Evolutionary conservation across 2,329 filamentous ascomycete genomes (phyloP), one percentile per base, ranked within the genome.

Genomic region (Cercospora sojina): DNA sequence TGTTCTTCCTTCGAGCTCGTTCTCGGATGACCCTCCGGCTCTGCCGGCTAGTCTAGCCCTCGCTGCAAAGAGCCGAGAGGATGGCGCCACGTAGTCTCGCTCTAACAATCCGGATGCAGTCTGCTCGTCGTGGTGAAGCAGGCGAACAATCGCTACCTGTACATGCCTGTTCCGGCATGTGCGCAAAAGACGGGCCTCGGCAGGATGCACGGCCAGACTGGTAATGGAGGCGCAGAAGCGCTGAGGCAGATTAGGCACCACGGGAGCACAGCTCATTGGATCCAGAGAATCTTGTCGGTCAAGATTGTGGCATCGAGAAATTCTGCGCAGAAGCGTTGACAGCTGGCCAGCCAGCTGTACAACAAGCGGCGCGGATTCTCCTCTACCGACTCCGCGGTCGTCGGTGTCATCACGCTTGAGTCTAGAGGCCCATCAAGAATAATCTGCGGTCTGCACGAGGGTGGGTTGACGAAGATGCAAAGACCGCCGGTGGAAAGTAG

Each of bases 401-500:
- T 18, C 43, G 12, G 18, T 49, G 43, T 23, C 43, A 49, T 49
- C 20, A 23, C 9, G 62, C 13, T 66, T 16, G 27, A 29, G 23
- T 55, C 16, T 68, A 64, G 1, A 67, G 20, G 3, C 70, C 70
- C 20, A 70, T 56, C 16, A 70, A n/a, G 29, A 72, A 72, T 2
- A 71, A 62, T 56, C 62, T 67, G 13, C 66, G 59, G 58, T 72
- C 66, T 59, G 70, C 64, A 32, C 41, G 49, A 18, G 70, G 69
- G 51, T 71, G 70, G 18, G 66, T 63, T 12, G 35, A 63, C 6
- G 67, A 63, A 16, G 69, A 69, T 25, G 69, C 61, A 53, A 68
- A 72, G 5, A 67, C 64, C 2, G 61, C 62, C n/a, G 70, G 65
- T 9, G 70, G 69, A 47, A 77, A 77, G 65, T 77, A 77, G 38